These are phyloP conservation scores for Backusella liffmaniae DNA, from an alignment of 192 early-diverging fungal species.

Conservation along the genomic window DNA sequence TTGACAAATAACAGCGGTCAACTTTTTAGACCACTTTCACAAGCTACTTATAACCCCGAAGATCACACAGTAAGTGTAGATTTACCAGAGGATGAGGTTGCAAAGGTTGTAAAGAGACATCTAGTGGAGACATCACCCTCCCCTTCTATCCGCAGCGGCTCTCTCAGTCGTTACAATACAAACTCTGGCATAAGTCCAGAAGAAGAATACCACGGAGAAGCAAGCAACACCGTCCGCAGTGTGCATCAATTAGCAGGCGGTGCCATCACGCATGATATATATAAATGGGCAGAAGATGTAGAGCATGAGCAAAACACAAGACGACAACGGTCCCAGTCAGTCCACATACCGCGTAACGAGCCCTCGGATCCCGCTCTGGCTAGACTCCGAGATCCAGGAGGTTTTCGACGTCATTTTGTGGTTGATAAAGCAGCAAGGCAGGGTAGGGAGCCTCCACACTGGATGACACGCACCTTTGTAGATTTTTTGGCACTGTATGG, in stretches of 20 bases:
- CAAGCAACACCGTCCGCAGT: slow-evolving; percentile 26
- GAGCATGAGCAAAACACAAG: slow-evolving; percentile 45
- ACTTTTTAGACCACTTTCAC: not conserved
- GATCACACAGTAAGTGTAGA: slow-evolving; percentile 18
- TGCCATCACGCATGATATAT: slow-evolving; percentile 85
- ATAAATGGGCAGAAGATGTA: slow-evolving; percentile 81
- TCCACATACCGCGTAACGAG: slow-evolving; percentile 50
- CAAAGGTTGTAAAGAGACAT: slow-evolving; percentile 63
- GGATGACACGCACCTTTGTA: slow-evolving; percentile 88
- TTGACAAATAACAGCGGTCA: not conserved
- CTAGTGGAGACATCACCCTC: slow-evolving; percentile 54
- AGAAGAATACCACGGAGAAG: not conserved
- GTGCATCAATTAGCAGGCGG: slow-evolving; percentile 64
- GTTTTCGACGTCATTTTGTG: slow-evolving; percentile 87
- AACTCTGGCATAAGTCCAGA: not conserved
- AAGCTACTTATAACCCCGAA: not conserved
- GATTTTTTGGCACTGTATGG: slow-evolving; percentile 93
- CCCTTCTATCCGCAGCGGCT: slow-evolving; percentile 12
- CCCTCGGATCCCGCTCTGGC: slow-evolving; percentile 54
- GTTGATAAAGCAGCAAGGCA: slow-evolving; percentile 61
- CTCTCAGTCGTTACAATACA: not conserved
- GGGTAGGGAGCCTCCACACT: slow-evolving; percentile 67
- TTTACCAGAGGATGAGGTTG: slow-evolving; percentile 47
- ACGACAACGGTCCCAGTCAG: slow-evolving; percentile 51
- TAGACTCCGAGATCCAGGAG: slow-evolving; percentile 76